Conservation (phyloP, 116 monocot genomes). For the Cymodocea nodosa region DNA sequence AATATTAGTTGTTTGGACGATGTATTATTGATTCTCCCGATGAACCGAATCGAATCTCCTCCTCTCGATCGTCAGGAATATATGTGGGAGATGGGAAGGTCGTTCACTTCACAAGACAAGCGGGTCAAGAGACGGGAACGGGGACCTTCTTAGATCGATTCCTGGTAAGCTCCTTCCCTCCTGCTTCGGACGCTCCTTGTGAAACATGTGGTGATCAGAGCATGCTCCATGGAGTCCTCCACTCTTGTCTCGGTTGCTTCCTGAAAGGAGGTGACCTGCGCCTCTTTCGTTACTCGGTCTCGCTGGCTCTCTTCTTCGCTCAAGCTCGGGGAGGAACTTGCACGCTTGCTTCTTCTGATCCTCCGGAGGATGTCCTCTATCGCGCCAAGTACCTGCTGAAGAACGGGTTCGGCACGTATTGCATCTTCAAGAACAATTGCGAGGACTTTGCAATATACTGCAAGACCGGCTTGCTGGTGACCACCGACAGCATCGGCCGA, state of each 20-base stretch:
- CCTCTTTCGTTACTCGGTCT: too few species aligned
- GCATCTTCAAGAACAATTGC: constrained; percentile 85
- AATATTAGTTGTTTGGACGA: too few species aligned
- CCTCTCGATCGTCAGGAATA: too few species aligned
- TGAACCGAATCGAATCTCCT: too few species aligned
- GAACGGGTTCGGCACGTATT: constrained; percentile 64
- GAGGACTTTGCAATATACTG: constrained; percentile 99
- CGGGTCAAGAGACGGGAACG: constrained; percentile 70
- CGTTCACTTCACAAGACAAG: constrained; percentile 74
- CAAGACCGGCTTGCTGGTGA: constrained; percentile 62
- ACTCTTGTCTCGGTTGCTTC: constrained; percentile 39
- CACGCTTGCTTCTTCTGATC: too few species aligned
- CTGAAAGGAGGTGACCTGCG: too few species aligned
- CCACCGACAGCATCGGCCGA: constrained; percentile 30
- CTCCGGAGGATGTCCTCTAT: constrained; percentile 31
- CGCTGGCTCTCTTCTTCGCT: too few species aligned
- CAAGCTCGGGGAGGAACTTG: too few species aligned
- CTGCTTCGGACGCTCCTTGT: constrained; percentile 22
- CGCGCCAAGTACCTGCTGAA: constrained; percentile 62
- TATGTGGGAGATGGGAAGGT: constrained; percentile 7
- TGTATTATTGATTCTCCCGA: too few species aligned
- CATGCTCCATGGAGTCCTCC: constrained; percentile 50
- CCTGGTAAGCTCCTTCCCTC: constrained; percentile 40
- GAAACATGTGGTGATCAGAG: constrained; percentile 59
- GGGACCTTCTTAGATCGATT: constrained; percentile 41